Base-by-base conservation (phyloP, 2,329 filamentous ascomycete species). In the Hymenoscyphus repandus region DNA sequence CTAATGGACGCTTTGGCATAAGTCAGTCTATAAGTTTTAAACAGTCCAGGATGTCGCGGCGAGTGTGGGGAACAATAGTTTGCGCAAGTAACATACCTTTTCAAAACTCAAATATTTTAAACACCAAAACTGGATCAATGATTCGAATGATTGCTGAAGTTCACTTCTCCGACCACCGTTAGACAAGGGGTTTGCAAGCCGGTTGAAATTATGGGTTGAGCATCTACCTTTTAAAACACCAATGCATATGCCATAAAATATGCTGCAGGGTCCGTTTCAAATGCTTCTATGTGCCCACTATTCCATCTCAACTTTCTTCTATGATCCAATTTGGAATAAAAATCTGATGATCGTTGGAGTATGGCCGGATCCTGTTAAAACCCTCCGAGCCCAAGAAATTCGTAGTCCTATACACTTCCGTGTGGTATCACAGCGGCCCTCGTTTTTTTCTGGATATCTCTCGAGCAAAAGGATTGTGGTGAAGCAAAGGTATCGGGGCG, bases 1-100 rank as follows among this genome's bases (percentile, higher is more conserved):
- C 18, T 49, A 31, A 39, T 27, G 22, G 45, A 50, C 53, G 55
- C 57, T 59, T 56, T 47, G 58, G 47, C 56, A 57, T 57, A 55
- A 53, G 45, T 57, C 37, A 57, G 56, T 55, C 47, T 42, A 32
- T 57, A 60, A 50, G 55, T 53, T 57, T 53, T 45, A 49, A 15
- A 15, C 30, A 32, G 11, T 40, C 55, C 51, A 53, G 53, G 52
- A 50, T 58, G 22, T 45, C 50, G 39, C 37, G 42, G 30, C 13
- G 46, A 51, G 54, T 31, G 51, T 47, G 13, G 38, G 33, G 43
- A 38, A 34, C 40, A 17, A 18, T 17, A 22, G 43, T 20, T 39
- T 17, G 36, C 42, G 51, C 36, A 55, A 51, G 50, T 47, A 47
- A 18, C 39, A 43, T 15, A 17, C 32, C 39, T 17, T 45, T 37